Conservation (phyloP, 179 eudicot species). For the Spergularia azorica region DNA sequence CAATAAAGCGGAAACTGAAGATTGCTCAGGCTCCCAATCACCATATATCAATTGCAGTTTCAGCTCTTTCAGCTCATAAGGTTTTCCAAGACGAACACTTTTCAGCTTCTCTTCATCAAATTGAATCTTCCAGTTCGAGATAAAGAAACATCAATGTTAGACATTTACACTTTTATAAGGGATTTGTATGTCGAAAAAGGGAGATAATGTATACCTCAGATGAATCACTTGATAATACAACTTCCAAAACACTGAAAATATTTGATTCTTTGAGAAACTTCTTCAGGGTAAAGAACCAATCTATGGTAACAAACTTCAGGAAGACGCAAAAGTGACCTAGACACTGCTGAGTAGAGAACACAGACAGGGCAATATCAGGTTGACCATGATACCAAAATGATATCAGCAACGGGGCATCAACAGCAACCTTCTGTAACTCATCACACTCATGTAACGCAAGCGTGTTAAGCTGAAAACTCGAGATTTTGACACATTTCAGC, state of each 20-base stretch:
- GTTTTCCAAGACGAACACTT: background rate
- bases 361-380: background rate
- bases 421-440: background rate
- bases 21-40: background rate
- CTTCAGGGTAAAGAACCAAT: constrained; percentile 3
- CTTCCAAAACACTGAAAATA: background rate
- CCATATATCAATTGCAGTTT: background rate
- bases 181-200: background rate
- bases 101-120: background rate
- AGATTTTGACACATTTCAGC: background rate
- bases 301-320: background rate
- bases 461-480: background rate
- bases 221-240: background rate
- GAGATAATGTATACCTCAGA: background rate
- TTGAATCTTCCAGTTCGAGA: background rate
- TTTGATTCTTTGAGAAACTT: constrained; percentile 10
- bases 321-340: background rate
- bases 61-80: constrained; percentile 1
- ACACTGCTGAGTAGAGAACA: background rate
- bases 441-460: background rate
- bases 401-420: constrained; percentile 5
- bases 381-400: background rate
- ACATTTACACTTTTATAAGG: background rate
- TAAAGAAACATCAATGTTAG: background rate
- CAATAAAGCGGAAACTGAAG: background rate